These are phyloP conservation scores for Phanerochaete carnosa DNA, from an alignment of 768 basidiomycete genomes.

Conservation along the genomic window DNA sequence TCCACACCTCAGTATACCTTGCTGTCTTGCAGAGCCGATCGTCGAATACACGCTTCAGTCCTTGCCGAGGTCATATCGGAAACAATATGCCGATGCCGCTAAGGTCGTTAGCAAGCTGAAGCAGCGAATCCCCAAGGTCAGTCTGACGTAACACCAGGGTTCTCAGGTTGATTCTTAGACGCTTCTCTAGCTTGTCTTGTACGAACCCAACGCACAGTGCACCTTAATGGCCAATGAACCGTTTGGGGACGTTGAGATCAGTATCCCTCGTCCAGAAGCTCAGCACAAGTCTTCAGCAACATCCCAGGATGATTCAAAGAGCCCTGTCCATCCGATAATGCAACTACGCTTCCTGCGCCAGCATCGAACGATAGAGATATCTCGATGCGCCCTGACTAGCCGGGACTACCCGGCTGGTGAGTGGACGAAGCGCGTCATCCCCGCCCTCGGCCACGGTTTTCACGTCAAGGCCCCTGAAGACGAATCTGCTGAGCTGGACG, in stretches of 20 bases:
- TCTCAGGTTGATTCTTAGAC: background rate
- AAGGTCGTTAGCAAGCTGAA: slow-evolving; percentile 46
- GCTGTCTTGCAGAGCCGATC: slow-evolving; percentile 43
- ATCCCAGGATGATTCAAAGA: background rate
- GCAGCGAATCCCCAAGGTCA: slow-evolving; percentile 50
- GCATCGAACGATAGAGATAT: slow-evolving; percentile 19
- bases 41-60: slow-evolving; percentile 31
- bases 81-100: slow-evolving; percentile 44
- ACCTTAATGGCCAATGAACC: slow-evolving; percentile 52
- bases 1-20: slow-evolving; percentile 48
- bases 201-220: slow-evolving; percentile 38
- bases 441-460: background rate
- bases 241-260: slow-evolving; percentile 44
- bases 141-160: background rate
- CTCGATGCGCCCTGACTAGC: slow-evolving; percentile 8
- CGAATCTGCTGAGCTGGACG: slow-evolving; percentile 6
- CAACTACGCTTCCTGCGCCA: slow-evolving; percentile 15
- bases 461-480: background rate
- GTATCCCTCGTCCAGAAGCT: slow-evolving; percentile 21
- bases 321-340: background rate
- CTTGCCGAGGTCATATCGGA: slow-evolving; percentile 41
- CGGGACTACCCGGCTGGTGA: background rate
- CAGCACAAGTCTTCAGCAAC: background rate
- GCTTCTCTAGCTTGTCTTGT: slow-evolving; percentile 37
- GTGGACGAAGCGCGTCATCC: slow-evolving; percentile 24